Base-by-base conservation (phyloP, 2,329 filamentous ascomycete genomes). In the Penicillium nordicum region DNA sequence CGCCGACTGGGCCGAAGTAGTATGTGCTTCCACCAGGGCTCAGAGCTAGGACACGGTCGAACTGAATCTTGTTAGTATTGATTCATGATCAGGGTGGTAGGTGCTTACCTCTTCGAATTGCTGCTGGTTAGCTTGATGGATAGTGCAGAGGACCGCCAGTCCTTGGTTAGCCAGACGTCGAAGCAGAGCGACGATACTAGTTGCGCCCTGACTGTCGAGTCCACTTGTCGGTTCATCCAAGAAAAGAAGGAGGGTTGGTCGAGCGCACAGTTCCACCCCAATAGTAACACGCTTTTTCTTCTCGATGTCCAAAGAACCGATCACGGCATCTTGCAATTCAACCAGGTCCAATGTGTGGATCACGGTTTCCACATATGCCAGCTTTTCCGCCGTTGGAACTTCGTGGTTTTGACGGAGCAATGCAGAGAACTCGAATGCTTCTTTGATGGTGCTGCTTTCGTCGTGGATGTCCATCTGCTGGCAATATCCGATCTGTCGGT, bases 401-500 rank as follows among this genome's bases (percentile, higher is more conserved):
- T 71, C 74, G 3, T 72, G 67, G 18, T 80, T 77, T 65, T 87
- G 84, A 52, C 85, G 77, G 7, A 87, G 75, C 21, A 84, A 73
- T 3, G 85, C 85, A 0, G 83, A 87, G 63, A 88, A 88, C 59
- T 85, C 81, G 9, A 88, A 76, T 0, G 85, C 84, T 71, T 88
- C 85, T 16, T 84, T 77, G 46, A 88, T 81, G 0, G 85, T 88
- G 6, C 83, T 82, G 5, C 84, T 87, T 6, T 79, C 79, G 56
- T 88, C 84, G 64, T 89, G 86, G 3, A 89, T 75, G 71, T 89
- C 86, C 70, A 84, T 83, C 64, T 89, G 86, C 65, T 88, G 80
- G 56, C 84, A 86, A 69, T 86, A 89, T 3, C 86, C 87, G n/a
- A 85, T 88, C 23, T 81, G 80, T 12, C 86, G 78, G 62, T 87